Percentiles rank a stretch among this genome's conserved stretches.
Conservation (phyloP, 1,284 basidiomycete species). For the Golubevia sp. region DNA sequence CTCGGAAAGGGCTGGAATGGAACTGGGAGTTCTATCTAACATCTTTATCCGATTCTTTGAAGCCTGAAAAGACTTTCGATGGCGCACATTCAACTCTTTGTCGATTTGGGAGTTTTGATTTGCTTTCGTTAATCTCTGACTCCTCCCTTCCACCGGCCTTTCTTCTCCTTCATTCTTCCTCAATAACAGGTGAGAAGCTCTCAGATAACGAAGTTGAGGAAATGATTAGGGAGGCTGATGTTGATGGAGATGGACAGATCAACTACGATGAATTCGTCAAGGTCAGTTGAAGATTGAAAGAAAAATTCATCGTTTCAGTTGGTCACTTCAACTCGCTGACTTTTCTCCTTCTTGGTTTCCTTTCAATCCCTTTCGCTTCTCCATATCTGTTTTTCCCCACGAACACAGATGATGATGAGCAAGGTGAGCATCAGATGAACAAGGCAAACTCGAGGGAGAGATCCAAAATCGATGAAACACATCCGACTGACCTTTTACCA, state of each 20-base stretch:
- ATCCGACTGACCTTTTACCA: no score
- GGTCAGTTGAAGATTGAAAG: conserved; percentile 51
- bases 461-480: no score
- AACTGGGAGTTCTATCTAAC: no score
- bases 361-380: background rate
- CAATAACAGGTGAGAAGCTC: conserved; percentile 73
- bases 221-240: conserved; percentile 98
- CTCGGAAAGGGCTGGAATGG: no score
- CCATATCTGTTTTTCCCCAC: background rate
- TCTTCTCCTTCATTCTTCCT: background rate
- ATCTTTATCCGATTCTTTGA: no score
- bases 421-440: no score
- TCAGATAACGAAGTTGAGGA: conserved; percentile 91
- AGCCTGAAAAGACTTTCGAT: no score
- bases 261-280: conserved; percentile 66
- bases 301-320: background rate
- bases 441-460: no score
- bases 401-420: conserved; percentile 53
- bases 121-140: background rate
- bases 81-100: no score
- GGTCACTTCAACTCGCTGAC: background rate
- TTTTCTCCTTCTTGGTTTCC: background rate
- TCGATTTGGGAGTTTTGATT: background rate
- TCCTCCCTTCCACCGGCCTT: background rate
- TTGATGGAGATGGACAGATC: conserved; percentile 80